Base-by-base conservation (phyloP, 345 rosid genomes). In the Laguncularia racemosa region DNA sequence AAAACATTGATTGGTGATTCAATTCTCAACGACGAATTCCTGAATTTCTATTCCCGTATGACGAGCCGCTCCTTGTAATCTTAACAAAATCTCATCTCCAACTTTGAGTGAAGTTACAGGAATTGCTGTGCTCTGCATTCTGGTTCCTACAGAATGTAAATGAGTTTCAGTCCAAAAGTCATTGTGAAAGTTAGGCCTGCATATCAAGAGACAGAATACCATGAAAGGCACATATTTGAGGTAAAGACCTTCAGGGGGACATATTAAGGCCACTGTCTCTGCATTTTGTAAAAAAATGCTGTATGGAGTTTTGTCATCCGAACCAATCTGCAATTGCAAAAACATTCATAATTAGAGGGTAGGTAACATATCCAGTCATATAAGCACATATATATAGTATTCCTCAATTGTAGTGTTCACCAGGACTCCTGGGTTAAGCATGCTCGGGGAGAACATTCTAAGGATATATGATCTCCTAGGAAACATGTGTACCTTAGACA, bases 31-130 rank as follows among this genome's bases (percentile, higher is more conserved):
- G 6, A 91, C 78, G 73, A 91, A 88, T 67, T 88, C 98, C 53
- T 81, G 75, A 60, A 91, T 84, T 70, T 88, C 91, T 26, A 91
- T 82, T 46, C 98, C 96, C 0, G 95, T 91, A 54, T 91, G 98
- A 8, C 92, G 90, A 14, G 90, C 96, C 0, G 80, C 90, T 28
- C 98, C 95, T 50, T 85, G 92, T 28, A 76, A 48, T 61, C 82
- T 76, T 67, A 88, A 66, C 66, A 84, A 49, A 56, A 84, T 64
- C 56, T 78, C 84, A 55, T 88, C 83, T 40, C 95, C 96, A 6
- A 64, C 78, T 62, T 84, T 84, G 28, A 91, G 70, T 18, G 83
- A 78, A 40, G 96, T 85, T 59, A 84, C 86, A 0, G 90, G 90
- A 62, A 85, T 65, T 5, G 79, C 80, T 46, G 74, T 73, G 61